A percentile compares a stretch with the other conserved stretches of the same genome.
phyloP scores from a whole-genome alignment of 179 eudicot species.

The Actinidia arguta region DNA sequence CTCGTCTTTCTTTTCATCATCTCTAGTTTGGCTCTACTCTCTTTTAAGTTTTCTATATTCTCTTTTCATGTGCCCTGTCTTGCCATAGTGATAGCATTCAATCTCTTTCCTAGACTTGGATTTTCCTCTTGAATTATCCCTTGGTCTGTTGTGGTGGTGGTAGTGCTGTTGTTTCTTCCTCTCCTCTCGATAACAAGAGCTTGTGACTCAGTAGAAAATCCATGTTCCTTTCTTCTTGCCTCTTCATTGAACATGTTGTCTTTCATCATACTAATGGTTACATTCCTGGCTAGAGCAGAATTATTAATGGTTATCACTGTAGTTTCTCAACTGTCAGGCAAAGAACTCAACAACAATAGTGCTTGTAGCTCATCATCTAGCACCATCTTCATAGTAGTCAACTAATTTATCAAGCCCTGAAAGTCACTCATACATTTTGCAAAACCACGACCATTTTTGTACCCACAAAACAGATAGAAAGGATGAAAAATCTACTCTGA shows the following conservation, averaged over 20 bases:
- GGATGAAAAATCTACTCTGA: too few relatives aligned
- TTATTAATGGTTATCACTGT: conserved; percentile 2
- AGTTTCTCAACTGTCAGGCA: conserved; percentile 13
- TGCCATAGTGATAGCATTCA: background rate
- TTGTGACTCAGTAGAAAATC: background rate
- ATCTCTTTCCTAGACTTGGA: background rate
- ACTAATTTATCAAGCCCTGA: too few relatives aligned
- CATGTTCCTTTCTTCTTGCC: background rate
- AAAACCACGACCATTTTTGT: too few relatives aligned
- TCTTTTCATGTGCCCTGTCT: background rate
- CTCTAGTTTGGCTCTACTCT: background rate
- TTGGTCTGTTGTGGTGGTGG: background rate
- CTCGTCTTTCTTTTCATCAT: background rate
- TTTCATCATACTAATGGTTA: background rate
- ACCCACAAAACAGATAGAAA: too few relatives aligned
- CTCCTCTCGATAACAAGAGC: conserved; percentile 3
- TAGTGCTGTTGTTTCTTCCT: background rate
- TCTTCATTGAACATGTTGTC: conserved; percentile 13
- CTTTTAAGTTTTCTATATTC: background rate
- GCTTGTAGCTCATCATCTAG: too few relatives aligned
- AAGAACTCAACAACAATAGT: background rate
- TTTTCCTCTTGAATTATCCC: background rate
- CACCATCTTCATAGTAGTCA: too few relatives aligned
- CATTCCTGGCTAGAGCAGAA: background rate
- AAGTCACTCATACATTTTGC: too few relatives aligned